These are phyloP conservation scores for Danielia reshetovae DNA, from an alignment of 805 yeast genomes.

Conservation along the genomic window DNA sequence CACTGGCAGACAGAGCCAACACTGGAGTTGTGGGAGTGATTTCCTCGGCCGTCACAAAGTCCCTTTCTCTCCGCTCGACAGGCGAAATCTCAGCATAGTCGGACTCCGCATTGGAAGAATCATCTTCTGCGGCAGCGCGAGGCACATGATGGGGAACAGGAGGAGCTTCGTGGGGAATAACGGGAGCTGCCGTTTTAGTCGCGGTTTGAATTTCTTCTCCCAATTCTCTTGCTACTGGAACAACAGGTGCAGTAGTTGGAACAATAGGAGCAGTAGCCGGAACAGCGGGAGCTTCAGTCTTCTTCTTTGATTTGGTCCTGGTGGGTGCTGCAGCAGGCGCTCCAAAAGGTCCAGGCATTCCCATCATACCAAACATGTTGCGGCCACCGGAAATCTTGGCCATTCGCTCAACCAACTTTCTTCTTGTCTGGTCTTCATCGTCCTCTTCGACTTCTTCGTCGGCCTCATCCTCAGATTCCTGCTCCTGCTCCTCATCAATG, in stretches of 20 bases:
- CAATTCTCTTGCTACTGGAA: too few species aligned
- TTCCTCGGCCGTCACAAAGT: conserved; percentile 20
- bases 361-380: conserved; percentile 75
- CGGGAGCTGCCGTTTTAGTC: too few species aligned
- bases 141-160: conserved; percentile 1
- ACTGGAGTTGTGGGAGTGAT: conserved; percentile 16
- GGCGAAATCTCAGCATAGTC: not conserved
- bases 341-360: conserved; percentile 43
- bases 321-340: conserved; percentile 13
- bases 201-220: too few species aligned
- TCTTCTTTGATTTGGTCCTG: conserved; percentile 6
- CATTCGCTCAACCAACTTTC: conserved; percentile 85
- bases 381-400: conserved; percentile 91
- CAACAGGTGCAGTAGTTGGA: not conserved
- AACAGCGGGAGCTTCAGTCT: conserved; percentile 1
- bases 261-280: not conserved
- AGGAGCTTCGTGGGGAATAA: not conserved
- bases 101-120: conserved; percentile 2
- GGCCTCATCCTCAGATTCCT: conserved; percentile 33
- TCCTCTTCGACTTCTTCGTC: conserved; percentile 54
- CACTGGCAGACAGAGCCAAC: conserved; percentile 12
- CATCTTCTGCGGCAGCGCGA: not conserved
- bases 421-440: conserved; percentile 70
- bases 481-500: conserved; percentile 29
- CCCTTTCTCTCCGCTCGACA: too few species aligned